Evolutionary conservation across 2,329 filamentous ascomycete species (phyloP), one percentile per base, ranked within the genome.

Genomic region (Monosporascus sp.): DNA sequence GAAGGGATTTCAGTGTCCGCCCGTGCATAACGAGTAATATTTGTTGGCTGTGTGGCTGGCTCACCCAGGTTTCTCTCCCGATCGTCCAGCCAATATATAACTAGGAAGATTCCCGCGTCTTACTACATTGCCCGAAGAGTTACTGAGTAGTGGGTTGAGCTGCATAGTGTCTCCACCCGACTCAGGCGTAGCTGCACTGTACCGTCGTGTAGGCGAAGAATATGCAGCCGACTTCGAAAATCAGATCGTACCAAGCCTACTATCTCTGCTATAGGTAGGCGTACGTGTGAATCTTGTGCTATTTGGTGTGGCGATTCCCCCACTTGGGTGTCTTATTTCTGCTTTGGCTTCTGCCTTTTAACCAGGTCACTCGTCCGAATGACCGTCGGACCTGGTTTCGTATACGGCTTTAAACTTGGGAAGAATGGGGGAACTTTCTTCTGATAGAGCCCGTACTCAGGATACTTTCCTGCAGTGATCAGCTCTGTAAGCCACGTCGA

Each of bases 401-500:
- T 66, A 61, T 81, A 84, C 0, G 72, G 66, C 2, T 53, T 63
- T 11, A 79, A 49, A 3, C 73, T 82, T 1, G 94, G 94, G 49
- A 97, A 70, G 67, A 97, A 96, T 69, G 84, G 90, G 56, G 88
- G 88, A 4, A 97, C 90, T 52, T 86, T 80, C 60, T 81, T 78
- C 74, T 96, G 90, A 67, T 99, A 99, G 31, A 88, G 77, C 59
- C 78, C 77, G 70, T 99, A 99, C 62, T 96, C 90, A 0, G 88
- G 78, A 67, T 99, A 99, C 70, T 97, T 99, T 51, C 79, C 75
- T 3, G 84, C 73, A 2, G 87, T 92, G 60, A 97, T 87, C 44
- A 77, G 65, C 73, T 99, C 94, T 0, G 94, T 97, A 41, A 99
- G 79, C 75, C 82, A 86, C 0, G 92, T 96, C 58, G 91, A 97